Evolutionary conservation across 306 rosid genomes (phyloP).

Genomic region (Fagus crenata): DNA sequence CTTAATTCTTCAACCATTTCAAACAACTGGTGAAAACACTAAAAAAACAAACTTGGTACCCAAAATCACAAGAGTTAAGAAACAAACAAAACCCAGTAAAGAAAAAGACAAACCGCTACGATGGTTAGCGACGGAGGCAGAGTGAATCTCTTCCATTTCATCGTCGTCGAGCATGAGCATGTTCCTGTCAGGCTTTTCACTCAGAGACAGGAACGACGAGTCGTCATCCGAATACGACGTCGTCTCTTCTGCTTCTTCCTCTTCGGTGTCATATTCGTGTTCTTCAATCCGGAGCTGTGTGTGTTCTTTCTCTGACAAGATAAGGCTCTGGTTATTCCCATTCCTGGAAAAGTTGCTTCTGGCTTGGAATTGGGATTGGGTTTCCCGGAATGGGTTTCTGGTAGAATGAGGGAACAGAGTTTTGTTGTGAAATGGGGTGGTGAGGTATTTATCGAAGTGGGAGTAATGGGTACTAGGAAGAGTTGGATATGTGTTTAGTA

Average conservation of each 20-base stretch:
- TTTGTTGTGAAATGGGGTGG: slow-evolving; percentile 6
- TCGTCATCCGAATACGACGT: slow-evolving; percentile 59
- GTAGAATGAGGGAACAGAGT: slow-evolving; percentile 26
- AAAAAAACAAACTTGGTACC: not conserved
- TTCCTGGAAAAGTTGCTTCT: slow-evolving; percentile 12
- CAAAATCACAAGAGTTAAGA: not conserved
- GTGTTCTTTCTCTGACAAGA: slow-evolving; percentile 21
- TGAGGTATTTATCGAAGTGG: slow-evolving; percentile 9
- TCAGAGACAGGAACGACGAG: slow-evolving; percentile 70
- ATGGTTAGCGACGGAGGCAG: slow-evolving; percentile 50
- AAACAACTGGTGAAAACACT: not conserved
- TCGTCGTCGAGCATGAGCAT: slow-evolving; percentile 69
- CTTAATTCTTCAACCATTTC: not conserved
- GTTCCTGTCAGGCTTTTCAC: slow-evolving; percentile 77
- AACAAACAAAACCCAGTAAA: not conserved
- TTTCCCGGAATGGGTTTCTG: slow-evolving; percentile 14
- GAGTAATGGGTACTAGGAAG: slow-evolving; percentile 23
- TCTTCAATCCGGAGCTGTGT: slow-evolving; percentile 24
- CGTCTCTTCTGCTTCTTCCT: slow-evolving; percentile 21
- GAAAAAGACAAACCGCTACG: slow-evolving; percentile 61
- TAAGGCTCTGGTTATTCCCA: slow-evolving; percentile 26
- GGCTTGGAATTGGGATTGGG: slow-evolving; percentile 30
- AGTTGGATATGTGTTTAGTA: slow-evolving; percentile 37
- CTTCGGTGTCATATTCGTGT: slow-evolving; percentile 23
- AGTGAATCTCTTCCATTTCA: slow-evolving; percentile 73